Evolutionary conservation across 441 rosid genomes (phyloP), one percentile per base, ranked within the genome.

Genomic region (Pelargonium fulgidum): DNA sequence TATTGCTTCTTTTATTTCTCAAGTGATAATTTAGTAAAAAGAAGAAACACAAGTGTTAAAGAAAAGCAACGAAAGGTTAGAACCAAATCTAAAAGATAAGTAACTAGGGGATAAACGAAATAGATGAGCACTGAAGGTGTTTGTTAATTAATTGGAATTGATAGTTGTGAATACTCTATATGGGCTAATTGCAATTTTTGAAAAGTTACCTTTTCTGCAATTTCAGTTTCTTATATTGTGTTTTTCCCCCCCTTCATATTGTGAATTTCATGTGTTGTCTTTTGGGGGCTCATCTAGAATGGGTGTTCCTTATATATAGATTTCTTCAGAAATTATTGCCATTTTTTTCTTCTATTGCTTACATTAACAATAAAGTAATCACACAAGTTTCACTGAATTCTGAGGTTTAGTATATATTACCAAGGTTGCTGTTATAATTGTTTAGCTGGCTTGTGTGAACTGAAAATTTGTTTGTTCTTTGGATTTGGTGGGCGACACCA

Each of bases 171-270:
- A 5, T 41, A 41, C 45, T 70, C 8, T 71, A 36, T 20, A 36
- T 14, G 45, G 33, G 33, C 33, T 20, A 11, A 19, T 63, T 17
- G 54, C 14, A 54, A 13, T 36, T 20, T 42, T 20, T 3, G 69
- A 65, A 0, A 39, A 54, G 45, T 11, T 39, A 42, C 7, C 19
- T 3, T 62, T 72, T 33, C 70, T 42, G 45, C 7, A n/a, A 10
- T 64, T n/a, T 29, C 71, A 66, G 33, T 36, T 26, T 65, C 13
- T 74, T n/a, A 29, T 7, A 61, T 24, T 33, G 41, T n/a, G n/a
- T n/a, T n/a, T n/a, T n/a, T n/a, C n/a, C n/a, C n/a, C n/a, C n/a
- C n/a, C n/a, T n/a, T n/a, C n/a, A n/a, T 9, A 5, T 66, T 33
- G 39, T 42, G 26, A 24, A 24, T 2, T 24, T 24, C 2, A 24